These are phyloP conservation scores for Piper betle DNA, from an alignment of 164 flowering plant species.

Conservation along the genomic window DNA sequence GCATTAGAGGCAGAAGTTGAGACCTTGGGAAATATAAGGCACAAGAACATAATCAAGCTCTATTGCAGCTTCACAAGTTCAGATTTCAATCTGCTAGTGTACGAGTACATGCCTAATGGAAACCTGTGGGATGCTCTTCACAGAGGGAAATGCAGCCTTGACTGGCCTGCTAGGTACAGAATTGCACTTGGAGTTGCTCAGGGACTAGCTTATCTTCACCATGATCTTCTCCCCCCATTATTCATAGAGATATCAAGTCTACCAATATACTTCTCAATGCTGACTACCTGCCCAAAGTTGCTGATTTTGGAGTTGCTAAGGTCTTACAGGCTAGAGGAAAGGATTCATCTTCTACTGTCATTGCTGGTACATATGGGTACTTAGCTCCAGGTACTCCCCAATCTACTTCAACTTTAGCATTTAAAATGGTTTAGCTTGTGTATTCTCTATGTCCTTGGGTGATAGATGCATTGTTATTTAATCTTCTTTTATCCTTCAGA, in stretches of 20 bases:
- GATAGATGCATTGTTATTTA: too few species aligned
- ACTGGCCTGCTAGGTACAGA: conserved; percentile 79
- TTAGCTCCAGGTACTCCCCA: conserved; percentile 74
- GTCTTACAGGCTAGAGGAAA: conserved; percentile 71
- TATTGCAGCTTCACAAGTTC: conserved; percentile 66
- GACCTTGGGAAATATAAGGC: conserved; percentile 81
- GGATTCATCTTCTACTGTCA: conserved; percentile 58
- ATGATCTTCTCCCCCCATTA: conserved; percentile 69
- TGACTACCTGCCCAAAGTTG: conserved; percentile 75
- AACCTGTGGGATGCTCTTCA: conserved; percentile 91
- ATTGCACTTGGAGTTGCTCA: conserved; percentile 91
- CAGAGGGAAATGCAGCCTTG: conserved; percentile 34
- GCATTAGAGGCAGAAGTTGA: conserved; percentile 80
- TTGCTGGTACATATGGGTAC: conserved; percentile 96
- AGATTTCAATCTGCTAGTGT: conserved; percentile 62
- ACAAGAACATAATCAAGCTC: conserved; percentile 86
- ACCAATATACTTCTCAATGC: conserved; percentile 76
- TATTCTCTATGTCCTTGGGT: too few species aligned
- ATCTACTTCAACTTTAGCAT: too few species aligned
- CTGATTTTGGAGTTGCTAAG: conserved; percentile 95
- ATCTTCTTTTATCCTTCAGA: too few species aligned
- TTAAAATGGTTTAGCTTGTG: too few species aligned
- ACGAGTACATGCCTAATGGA: conserved; percentile 95
- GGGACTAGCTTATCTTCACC: conserved; percentile 90
- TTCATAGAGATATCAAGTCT: conserved; percentile 89